Evolutionary conservation across 2,329 filamentous ascomycete genomes (phyloP).

Genomic region (Colletotrichum lentis): DNA sequence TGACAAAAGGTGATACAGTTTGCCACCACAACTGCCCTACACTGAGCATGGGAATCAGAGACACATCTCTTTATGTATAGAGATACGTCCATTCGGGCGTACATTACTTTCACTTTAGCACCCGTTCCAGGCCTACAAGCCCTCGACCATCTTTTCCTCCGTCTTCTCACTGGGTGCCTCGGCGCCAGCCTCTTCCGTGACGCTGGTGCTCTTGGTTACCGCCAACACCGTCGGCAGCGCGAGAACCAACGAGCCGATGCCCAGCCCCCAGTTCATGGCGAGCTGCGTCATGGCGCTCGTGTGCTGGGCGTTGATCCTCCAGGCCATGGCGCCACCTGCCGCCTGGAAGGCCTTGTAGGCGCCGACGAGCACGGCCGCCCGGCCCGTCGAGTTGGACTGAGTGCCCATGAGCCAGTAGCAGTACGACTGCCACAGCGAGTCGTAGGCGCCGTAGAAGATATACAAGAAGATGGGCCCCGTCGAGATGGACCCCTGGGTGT

Average conservation of each 20-base stretch:
- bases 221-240: conserved; percentile 54
- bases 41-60: no score
- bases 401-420: conserved; percentile 69
- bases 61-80: neutral
- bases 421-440: conserved; percentile 70
- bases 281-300: conserved; percentile 52
- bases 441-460: conserved; percentile 75
- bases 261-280: conserved; percentile 57
- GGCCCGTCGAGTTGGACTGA: conserved; percentile 51
- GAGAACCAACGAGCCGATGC: conserved; percentile 53
- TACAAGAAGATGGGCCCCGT: conserved; percentile 73
- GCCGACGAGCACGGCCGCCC: conserved; percentile 55
- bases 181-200: conserved; percentile 42
- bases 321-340: conserved; percentile 56
- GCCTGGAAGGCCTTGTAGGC: conserved; percentile 57
- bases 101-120: neutral
- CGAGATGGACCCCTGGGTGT: conserved; percentile 57
- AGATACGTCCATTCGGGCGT: neutral
- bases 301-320: conserved; percentile 52
- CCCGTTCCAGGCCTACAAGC: neutral
- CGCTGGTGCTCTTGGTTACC: conserved; percentile 44
- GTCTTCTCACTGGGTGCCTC: conserved; percentile 10
- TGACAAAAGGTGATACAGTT: no score
- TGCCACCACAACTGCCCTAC: neutral
- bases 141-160: conserved; percentile 37